Conservation (phyloP, 2,329 filamentous ascomycete genomes). For the Ambrosiella xylebori region DNA sequence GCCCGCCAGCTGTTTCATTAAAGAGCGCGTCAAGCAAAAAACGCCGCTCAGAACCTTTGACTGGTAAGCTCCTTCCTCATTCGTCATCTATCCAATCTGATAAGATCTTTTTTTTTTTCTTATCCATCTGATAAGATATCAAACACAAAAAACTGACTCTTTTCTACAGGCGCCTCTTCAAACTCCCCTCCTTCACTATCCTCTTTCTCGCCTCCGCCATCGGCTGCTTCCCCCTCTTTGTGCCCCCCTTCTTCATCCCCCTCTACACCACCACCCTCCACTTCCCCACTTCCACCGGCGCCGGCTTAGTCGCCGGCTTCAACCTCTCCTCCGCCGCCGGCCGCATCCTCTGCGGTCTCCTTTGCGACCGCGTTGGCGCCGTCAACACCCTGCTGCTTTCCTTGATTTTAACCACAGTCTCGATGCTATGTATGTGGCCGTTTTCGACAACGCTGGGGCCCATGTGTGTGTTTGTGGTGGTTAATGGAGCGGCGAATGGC, state of each 20-base stretch:
- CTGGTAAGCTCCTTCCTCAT: constrained; percentile 22
- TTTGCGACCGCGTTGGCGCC: constrained; percentile 36
- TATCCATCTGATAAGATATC: neutral
- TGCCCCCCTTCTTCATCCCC: constrained; percentile 44
- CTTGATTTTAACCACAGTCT: constrained; percentile 34
- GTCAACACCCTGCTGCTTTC: constrained; percentile 37
- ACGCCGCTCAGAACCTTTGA: constrained; percentile 28
- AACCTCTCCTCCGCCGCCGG: constrained; percentile 43
- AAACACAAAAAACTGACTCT: constrained; percentile 6
- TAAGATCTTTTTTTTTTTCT: neutral
- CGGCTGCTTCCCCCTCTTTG: constrained; percentile 41
- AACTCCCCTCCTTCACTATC: constrained; percentile 30
- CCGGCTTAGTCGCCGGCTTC: constrained; percentile 42
- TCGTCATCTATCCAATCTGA: neutral
- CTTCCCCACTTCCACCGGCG: constrained; percentile 33
- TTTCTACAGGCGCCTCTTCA: constrained; percentile 29
- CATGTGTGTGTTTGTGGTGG: constrained; percentile 36
- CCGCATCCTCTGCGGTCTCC: constrained; percentile 34
- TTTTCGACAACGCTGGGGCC: constrained; percentile 36
- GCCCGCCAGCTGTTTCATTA: constrained; percentile 36
- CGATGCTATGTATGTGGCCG: constrained; percentile 45
- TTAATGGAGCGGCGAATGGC: constrained; percentile 44
- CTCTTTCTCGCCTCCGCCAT: constrained; percentile 37
- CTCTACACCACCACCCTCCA: constrained; percentile 38
- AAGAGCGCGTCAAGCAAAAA: constrained; percentile 26